Conservation (phyloP, 2,329 filamentous ascomycete genomes). For the Delphinella strobiligena region DNA sequence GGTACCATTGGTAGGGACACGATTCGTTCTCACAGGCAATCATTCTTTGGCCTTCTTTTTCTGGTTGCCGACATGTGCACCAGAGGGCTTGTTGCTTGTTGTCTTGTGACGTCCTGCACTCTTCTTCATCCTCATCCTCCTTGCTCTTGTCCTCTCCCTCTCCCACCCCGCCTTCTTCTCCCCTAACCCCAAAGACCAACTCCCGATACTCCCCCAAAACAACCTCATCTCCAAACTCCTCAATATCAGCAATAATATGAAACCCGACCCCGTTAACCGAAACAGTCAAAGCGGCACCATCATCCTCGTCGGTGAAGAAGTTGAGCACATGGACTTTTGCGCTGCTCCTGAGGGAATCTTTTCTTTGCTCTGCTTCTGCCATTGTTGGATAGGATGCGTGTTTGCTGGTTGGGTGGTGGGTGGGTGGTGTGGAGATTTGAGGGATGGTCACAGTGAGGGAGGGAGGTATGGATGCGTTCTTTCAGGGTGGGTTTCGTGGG, state of each 20-base stretch:
- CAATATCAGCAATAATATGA: constrained; percentile 20
- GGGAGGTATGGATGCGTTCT: too few relatives aligned
- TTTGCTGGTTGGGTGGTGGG: too few relatives aligned
- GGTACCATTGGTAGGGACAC: constrained; percentile 73
- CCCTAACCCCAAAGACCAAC: too few relatives aligned
- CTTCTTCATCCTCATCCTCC: constrained; percentile 5
- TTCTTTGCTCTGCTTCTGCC: too few relatives aligned
- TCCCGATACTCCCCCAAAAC: too few relatives aligned
- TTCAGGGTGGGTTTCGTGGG: too few relatives aligned
- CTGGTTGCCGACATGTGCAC: neutral
- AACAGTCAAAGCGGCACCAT: constrained; percentile 20
- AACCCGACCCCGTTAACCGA: constrained; percentile 19
- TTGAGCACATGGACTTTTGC: constrained; percentile 15
- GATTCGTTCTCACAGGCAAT: constrained; percentile 67
- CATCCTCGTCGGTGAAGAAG: constrained; percentile 21
- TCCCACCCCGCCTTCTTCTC: neutral
- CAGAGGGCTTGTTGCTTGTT: too few relatives aligned
- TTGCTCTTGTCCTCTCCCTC: neutral
- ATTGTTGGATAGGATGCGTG: too few relatives aligned
- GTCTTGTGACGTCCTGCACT: too few relatives aligned
- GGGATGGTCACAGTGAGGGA: too few relatives aligned
- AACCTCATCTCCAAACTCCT: constrained; percentile 14
- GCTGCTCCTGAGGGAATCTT: too few relatives aligned
- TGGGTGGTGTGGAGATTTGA: too few relatives aligned
- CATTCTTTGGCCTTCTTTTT: constrained; percentile 38